Percentiles rank a stretch among this genome's conserved stretches.
phyloP scores from a whole-genome alignment of 78 protist genomes.

The Dictyostelium discoideum region dicty_2.7 NC_007090.3:3316501-3317000 shows the following conservation, averaged over 20 bases:
- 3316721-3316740: not conserved
- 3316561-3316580: conserved; percentile 23
- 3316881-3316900: not conserved
- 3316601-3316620: not conserved
- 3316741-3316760: not conserved
- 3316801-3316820: conserved; percentile 24
- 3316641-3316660: conserved; percentile 13
- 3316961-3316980: not conserved
- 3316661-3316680: conserved; percentile 27
- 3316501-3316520: not conserved
- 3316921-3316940: not conserved
- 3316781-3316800: not conserved
- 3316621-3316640: not conserved
- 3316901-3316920: not conserved
- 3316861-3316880: conserved; percentile 13
- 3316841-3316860: not conserved
- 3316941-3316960: no score
- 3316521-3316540: conserved; percentile 22
- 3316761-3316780: not conserved
- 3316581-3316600: not conserved
- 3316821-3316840: conserved; percentile 9
- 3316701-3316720: conserved; percentile 33
- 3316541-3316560: not conserved
- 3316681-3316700: not conserved
- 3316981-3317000: not conserved